phyloP scores from a whole-genome alignment of 83 land plant species.

The Larix sibirica region DNA sequence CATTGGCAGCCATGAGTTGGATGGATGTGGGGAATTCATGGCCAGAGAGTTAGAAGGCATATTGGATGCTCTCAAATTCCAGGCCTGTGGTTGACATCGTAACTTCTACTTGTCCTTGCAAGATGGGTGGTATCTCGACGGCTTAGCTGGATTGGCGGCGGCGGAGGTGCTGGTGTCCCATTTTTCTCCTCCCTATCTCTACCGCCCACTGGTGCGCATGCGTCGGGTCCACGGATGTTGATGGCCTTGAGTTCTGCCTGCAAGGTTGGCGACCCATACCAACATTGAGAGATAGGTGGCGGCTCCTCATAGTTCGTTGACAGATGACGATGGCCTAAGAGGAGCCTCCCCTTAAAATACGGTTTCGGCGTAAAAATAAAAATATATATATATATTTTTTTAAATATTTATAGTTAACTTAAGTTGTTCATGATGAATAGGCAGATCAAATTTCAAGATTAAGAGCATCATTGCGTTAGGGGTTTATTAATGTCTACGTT shows the following conservation, averaged over 20 bases:
- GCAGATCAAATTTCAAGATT: too few species aligned
- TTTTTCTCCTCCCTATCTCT: neutral
- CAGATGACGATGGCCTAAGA: too few species aligned
- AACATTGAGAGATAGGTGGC: too few species aligned
- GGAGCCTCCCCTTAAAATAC: too few species aligned
- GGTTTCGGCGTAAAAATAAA: too few species aligned
- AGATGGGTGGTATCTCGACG: neutral
- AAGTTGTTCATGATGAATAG: too few species aligned
- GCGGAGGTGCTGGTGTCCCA: neutral
- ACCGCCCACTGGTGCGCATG: too few species aligned
- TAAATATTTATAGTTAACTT: too few species aligned
- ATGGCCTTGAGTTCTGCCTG: neutral
- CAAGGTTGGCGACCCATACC: neutral
- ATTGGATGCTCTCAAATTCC: neutral
- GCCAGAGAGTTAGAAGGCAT: neutral
- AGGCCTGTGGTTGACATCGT: conserved; percentile 9
- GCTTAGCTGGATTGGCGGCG: neutral
- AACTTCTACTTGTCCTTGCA: conserved; percentile 1
- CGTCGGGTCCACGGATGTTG: neutral
- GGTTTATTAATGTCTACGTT: too few species aligned
- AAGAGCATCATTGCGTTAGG: too few species aligned
- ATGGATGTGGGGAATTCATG: conserved; percentile 15
- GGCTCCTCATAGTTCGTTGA: too few species aligned
- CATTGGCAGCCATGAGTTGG: conserved; percentile 3
- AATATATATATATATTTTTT: too few species aligned